phyloP scores from a whole-genome alignment of 1,284 basidiomycete genomes.

The Ustilago sp. region DNA sequence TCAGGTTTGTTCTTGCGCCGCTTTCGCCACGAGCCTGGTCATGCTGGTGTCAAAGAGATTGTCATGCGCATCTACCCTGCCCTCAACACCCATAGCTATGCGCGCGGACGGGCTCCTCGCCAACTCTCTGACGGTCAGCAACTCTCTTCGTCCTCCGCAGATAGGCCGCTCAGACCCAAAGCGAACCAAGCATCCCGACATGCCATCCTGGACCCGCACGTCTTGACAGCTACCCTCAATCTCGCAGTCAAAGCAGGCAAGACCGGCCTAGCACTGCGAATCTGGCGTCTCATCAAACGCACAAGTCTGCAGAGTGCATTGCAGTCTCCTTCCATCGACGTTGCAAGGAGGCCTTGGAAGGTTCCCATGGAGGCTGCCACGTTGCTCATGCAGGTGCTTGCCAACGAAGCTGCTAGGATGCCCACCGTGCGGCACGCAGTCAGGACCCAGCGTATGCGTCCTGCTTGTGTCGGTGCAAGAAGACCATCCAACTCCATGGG shows the following conservation, averaged over 20 bases:
- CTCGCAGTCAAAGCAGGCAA: conserved; percentile 52
- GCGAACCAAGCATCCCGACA: conserved; percentile 34
- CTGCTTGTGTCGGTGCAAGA: not conserved
- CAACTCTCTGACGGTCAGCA: not conserved
- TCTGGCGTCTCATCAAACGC: conserved; percentile 60
- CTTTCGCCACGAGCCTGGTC: conserved; percentile 34
- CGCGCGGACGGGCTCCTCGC: not conserved
- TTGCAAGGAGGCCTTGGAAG: conserved; percentile 32
- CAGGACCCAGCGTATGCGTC: conserved; percentile 4
- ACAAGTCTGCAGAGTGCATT: conserved; percentile 41
- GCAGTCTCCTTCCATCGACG: conserved; percentile 17
- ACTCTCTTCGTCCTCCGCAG: not conserved
- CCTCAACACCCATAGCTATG: conserved; percentile 34
- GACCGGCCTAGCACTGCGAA: conserved; percentile 42
- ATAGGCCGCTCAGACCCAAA: conserved; percentile 16
- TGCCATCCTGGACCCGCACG: conserved; percentile 47
- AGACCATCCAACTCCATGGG: not conserved
- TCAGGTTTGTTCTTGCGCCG: conserved; percentile 35
- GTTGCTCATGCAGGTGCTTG: conserved; percentile 50
- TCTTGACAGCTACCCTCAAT: conserved; percentile 50
- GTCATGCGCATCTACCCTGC: conserved; percentile 49
- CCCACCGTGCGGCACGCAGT: conserved; percentile 12
- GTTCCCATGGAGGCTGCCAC: conserved; percentile 50
- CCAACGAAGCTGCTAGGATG: conserved; percentile 28
- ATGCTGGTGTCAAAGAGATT: conserved; percentile 33